Evolutionary conservation across 2,329 filamentous ascomycete genomes (phyloP), one percentile per base, ranked within the genome.

Genomic region (Microcyclospora pomicola): DNA sequence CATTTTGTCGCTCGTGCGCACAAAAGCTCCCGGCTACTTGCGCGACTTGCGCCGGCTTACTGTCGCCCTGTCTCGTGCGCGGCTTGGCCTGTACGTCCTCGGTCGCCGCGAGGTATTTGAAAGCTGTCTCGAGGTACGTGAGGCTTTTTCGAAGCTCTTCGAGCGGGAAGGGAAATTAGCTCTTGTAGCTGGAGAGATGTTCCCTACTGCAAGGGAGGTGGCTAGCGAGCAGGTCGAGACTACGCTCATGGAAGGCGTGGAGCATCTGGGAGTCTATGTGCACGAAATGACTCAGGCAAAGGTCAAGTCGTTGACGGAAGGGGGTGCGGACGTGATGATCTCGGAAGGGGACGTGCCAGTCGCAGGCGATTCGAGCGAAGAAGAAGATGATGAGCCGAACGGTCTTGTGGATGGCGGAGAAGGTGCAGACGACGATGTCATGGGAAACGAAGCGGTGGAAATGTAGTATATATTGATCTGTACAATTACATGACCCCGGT

Each of bases 241-340:
- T 1, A 68, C 75, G 14, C 12, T n/a, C 12, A 96, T 98, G 83
- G 82, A 88, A 51, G 75, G 82, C 27, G 79, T 96, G 1, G 88
- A 98, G 65, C 91, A 98, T 64, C 61, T 98, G 28, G 91, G 91
- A 0, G 82, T 94, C 62, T 98, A 95, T 59, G 88, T 98, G 15
- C 94, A 76, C 57, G 84, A 98, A 60, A 98, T 98, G 85, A 93
- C 86, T 3, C 74, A 80, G 53, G 75, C 76, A 6, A 80, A 78
- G 59, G 59, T 79, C 2, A 70, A 75, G 52, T 68, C 67, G 33
- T 52, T 77, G 51, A 75, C 68, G 46, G 62, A 58, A 34, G 58
- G 56, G 5, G 55, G 56, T 1, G 61, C 36, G 12, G 19, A 40
- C 13, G 24, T 53, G 27, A 49, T 46, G 35, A 49, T 51, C 11